phyloP scores from a whole-genome alignment of 2,329 filamentous ascomycete genomes.

The Phyllachora maydis region DNA sequence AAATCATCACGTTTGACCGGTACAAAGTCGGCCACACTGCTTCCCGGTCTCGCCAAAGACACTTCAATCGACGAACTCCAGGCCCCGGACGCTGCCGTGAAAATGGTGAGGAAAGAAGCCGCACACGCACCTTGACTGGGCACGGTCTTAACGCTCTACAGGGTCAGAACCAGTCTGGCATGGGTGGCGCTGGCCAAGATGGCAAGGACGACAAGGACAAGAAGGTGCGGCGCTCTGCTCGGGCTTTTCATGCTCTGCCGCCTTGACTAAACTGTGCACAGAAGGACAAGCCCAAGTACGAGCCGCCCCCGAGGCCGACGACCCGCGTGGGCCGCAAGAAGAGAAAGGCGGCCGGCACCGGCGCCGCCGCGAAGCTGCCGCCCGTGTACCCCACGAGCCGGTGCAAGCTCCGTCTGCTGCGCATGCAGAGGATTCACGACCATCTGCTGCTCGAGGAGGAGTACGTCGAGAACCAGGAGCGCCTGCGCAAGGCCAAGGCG shows the following conservation, averaged over 20 bases:
- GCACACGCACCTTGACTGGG: too few species aligned
- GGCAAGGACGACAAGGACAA: conserved; percentile 79
- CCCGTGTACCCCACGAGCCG: conserved; percentile 85
- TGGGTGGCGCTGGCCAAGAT: conserved; percentile 59
- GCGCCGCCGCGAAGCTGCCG: conserved; percentile 86
- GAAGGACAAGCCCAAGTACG: conserved; percentile 99
- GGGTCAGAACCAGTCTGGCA: conserved; percentile 76
- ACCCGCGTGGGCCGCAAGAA: conserved; percentile 97
- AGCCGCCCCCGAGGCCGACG: conserved; percentile 89
- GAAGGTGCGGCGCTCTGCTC: conserved; percentile 41
- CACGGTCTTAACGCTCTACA: too few species aligned
- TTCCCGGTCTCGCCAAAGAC: too few species aligned
- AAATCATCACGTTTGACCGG: too few species aligned
- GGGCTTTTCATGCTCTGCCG: neutral
- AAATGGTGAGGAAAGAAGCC: too few species aligned
- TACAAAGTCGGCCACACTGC: too few species aligned
- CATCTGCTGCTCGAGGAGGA: conserved; percentile 93
- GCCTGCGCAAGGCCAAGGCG: conserved; percentile 76
- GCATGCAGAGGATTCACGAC: conserved; percentile 98
- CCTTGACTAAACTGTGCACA: conserved; percentile 21
- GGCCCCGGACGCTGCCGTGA: too few species aligned
- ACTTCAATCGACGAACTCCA: too few species aligned
- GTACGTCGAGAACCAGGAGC: conserved; percentile 97
- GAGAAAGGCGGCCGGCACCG: conserved; percentile 85
- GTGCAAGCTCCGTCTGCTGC: conserved; percentile 90